Conservation (phyloP, 371 early-diverging fungal species). For the Zychaea mexicana region DNA sequence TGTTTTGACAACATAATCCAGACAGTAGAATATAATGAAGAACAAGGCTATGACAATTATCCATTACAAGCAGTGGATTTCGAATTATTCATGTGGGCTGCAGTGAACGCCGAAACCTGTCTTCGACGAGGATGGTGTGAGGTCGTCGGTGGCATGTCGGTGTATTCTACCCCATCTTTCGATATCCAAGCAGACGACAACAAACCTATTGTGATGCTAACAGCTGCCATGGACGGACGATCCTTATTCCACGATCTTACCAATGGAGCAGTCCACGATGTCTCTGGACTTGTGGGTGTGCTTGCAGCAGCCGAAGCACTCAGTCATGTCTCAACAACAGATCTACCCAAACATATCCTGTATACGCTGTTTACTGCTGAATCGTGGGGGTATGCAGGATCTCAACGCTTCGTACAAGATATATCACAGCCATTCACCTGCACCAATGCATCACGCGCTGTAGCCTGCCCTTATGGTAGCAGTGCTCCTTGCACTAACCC, state of each 20-base stretch:
- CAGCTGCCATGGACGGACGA: slow-evolving; percentile 68
- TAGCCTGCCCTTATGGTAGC: slow-evolving; percentile 43
- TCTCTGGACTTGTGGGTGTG: slow-evolving; percentile 66
- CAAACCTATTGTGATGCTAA: slow-evolving; percentile 68
- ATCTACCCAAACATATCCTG: slow-evolving; percentile 66
- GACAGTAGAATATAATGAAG: slow-evolving; percentile 54
- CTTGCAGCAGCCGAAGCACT: slow-evolving; percentile 76
- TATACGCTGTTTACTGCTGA: slow-evolving; percentile 79
- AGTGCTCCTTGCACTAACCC: slow-evolving; percentile 64
- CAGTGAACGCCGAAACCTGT: slow-evolving; percentile 68
- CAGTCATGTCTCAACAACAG: slow-evolving; percentile 48
- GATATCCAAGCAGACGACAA: slow-evolving; percentile 54
- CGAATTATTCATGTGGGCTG: slow-evolving; percentile 73
- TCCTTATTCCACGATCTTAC: slow-evolving; percentile 72
- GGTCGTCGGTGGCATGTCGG: slow-evolving; percentile 72
- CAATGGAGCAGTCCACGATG: slow-evolving; percentile 48
- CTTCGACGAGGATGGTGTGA: slow-evolving; percentile 73
- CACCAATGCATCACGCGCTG: slow-evolving; percentile 45
- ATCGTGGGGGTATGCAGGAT: slow-evolving; percentile 79
- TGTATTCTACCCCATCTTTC: slow-evolving; percentile 69
- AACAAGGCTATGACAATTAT: slow-evolving; percentile 49
- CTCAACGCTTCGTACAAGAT: slow-evolving; percentile 80
- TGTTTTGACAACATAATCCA: slow-evolving; percentile 26
- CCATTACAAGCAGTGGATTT: slow-evolving; percentile 75
- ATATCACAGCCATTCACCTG: slow-evolving; percentile 63